Conservation (phyloP, 306 rosid genomes). For the Astragalus membranaceus region DNA sequence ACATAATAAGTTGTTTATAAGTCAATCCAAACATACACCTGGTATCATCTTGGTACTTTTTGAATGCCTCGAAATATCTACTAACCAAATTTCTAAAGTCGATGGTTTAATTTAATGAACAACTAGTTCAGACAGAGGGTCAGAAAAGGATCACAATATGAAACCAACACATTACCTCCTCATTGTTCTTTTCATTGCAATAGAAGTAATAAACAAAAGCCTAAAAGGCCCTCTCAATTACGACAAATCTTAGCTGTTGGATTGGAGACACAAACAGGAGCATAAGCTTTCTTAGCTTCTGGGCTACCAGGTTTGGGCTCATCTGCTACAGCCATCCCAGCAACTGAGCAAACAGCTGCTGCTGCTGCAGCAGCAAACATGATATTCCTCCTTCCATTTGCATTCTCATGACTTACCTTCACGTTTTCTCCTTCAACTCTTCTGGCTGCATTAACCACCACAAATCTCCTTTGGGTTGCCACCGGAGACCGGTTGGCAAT, state of each 20-base stretch:
- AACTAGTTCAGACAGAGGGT: slow-evolving; percentile 10
- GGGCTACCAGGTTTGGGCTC: slow-evolving; percentile 32
- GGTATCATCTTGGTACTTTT: too few relatives aligned
- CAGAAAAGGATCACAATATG: neutral
- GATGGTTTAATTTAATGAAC: slow-evolving; percentile 23
- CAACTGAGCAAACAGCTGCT: slow-evolving; percentile 34
- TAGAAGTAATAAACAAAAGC: neutral
- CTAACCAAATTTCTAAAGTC: too few relatives aligned
- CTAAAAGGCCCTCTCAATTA: neutral
- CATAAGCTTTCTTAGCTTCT: slow-evolving; percentile 44
- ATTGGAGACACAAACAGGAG: slow-evolving; percentile 49
- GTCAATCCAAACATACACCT: too few relatives aligned
- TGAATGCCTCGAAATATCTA: too few relatives aligned
- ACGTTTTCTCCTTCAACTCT: slow-evolving; percentile 21
- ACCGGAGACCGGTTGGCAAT: slow-evolving; percentile 12
- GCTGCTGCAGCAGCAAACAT: slow-evolving; percentile 48
- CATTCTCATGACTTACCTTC: slow-evolving; percentile 17
- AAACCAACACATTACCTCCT: slow-evolving; percentile 19
- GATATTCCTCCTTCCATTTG: slow-evolving; percentile 43
- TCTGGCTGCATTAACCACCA: slow-evolving; percentile 19
- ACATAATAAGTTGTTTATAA: too few relatives aligned
- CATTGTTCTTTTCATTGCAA: neutral
- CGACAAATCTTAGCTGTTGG: slow-evolving; percentile 51
- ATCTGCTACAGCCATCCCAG: slow-evolving; percentile 27
- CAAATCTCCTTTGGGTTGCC: slow-evolving; percentile 9